Conservation (phyloP, 345 rosid species). For the Eucalyptus lansdowneana region DNA sequence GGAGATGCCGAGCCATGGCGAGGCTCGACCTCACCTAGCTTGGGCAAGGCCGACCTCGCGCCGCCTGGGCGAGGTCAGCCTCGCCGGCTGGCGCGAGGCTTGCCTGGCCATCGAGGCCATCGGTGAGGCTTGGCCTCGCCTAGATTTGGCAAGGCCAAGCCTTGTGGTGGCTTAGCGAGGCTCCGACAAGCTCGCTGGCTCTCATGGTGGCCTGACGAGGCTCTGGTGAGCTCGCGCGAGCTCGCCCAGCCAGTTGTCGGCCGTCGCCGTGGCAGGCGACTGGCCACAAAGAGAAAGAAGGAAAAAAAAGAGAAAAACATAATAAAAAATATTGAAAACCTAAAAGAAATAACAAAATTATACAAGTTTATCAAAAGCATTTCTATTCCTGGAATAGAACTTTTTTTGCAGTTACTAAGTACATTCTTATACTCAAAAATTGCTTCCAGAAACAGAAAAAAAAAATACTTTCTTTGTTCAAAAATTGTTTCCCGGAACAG, state of each 20-base stretch:
- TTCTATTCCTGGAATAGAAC: rapidly evolving
- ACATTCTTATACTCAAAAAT: rapidly evolving
- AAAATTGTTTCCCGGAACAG: rapidly evolving
- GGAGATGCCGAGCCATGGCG: rapidly evolving
- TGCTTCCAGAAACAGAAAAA: rapidly evolving
- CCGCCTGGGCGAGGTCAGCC: too few relatives aligned
- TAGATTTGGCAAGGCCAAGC: rapidly evolving
- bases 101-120: too few relatives aligned
- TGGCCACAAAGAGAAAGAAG: too few relatives aligned
- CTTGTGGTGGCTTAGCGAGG: too few relatives aligned
- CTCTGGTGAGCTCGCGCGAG: rapidly evolving
- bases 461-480: rapidly evolving
- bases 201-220: rapidly evolving
- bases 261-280: rapidly evolving
- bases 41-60: too few relatives aligned
- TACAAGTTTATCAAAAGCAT: rapidly evolving
- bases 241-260: rapidly evolving
- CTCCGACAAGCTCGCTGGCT: rapidly evolving
- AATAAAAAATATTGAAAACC: too few relatives aligned
- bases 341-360: too few relatives aligned
- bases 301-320: too few relatives aligned
- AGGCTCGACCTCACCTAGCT: too few relatives aligned
- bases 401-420: rapidly evolving
- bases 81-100: too few relatives aligned
- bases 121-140: too few relatives aligned